Evolutionary conservation across 805 yeast genomes (phyloP).

Genomic region (Barnettozyma salicaria): DNA sequence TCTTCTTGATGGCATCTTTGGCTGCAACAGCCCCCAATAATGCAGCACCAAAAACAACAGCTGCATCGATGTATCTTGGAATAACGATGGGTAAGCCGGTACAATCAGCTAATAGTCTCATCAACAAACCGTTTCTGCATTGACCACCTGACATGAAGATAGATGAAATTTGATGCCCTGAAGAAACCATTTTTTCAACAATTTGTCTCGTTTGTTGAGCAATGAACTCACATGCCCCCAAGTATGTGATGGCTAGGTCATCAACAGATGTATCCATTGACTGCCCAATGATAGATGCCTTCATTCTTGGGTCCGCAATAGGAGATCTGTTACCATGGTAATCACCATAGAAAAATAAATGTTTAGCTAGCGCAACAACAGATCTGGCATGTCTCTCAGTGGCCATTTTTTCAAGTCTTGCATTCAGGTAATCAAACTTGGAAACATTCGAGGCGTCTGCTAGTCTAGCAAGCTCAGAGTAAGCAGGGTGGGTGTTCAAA

Average conservation of each 20-base stretch:
- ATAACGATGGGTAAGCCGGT: slow-evolving; percentile 88
- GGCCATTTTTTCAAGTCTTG: slow-evolving; percentile 61
- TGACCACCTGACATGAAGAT: slow-evolving; percentile 96
- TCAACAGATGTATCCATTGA: slow-evolving; percentile 85
- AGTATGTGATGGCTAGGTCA: slow-evolving; percentile 76
- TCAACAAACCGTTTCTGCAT: slow-evolving; percentile 83
- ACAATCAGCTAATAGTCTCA: slow-evolving; percentile 87
- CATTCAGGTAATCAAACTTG: slow-evolving; percentile 78
- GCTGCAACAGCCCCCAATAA: slow-evolving; percentile 93
- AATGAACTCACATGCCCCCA: slow-evolving; percentile 94
- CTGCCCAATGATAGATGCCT: slow-evolving; percentile 87
- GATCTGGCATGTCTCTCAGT: slow-evolving; percentile 54
- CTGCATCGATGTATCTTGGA: slow-evolving; percentile 93
- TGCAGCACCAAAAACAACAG: slow-evolving; percentile 95
- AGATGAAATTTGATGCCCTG: slow-evolving; percentile 72
- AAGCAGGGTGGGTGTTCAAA: slow-evolving; percentile 83
- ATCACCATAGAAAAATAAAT: slow-evolving; percentile 91
- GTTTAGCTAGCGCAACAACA: slow-evolving; percentile 74
- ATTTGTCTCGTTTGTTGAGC: slow-evolving; percentile 97
- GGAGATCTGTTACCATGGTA: slow-evolving; percentile 96
- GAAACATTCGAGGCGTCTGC: slow-evolving; percentile 67
- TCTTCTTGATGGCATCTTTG: slow-evolving; percentile 42
- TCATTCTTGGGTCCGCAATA: slow-evolving; percentile 92
- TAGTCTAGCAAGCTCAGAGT: slow-evolving; percentile 56
- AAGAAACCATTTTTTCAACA: slow-evolving; percentile 70